Evolutionary conservation across 768 basidiomycete genomes (phyloP), one percentile per base, ranked within the genome.

Genomic region (Pleurotus giganteus): DNA sequence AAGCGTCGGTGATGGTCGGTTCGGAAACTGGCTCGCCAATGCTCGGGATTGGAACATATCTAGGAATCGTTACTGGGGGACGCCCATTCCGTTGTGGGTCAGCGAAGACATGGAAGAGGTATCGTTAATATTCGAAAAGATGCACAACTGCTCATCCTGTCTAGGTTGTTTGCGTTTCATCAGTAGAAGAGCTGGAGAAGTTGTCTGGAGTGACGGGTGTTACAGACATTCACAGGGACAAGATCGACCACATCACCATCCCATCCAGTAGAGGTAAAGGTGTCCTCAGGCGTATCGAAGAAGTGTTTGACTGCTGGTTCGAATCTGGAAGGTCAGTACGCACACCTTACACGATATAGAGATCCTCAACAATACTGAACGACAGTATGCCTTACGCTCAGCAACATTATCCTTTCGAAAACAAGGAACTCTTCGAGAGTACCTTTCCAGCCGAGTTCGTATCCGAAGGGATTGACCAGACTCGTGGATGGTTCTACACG

Each of bases 241-340:
- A 85, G 65, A 94, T 99, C 63, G 95, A 98, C 67, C 85, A 92
- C 66, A 91, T 99, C 73, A 95, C 92, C 47, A 98, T 98, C 63
- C 97, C 96, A 8, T 97, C 94, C 17, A 76, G 86, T 66, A 72
- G 83, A 67, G 96, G 95, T 50, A 95, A 92, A 63, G 96, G 96
- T 13, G 70, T 71, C 9, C 73, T 99, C 21, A 91, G 81, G 70
- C 86, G 97, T 46, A 80, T 98, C n/a, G 92, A 97, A 57, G 97
- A 98, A 69, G 94, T 99, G 32, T 98, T 99, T 66, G 97, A 99
- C 67, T 99, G 97, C 65, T 99, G 97, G 97, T 99, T 99, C 66
- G 97, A 99, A 73, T 98, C 96, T 3, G 97, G 97, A 74, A 94
- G 91, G 94, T 94, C 60, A 58, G 82, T 62, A 31, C 45, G 23